phyloP scores from a whole-genome alignment of 2,329 filamentous ascomycete species.

The Metarhizium humberi region DNA sequence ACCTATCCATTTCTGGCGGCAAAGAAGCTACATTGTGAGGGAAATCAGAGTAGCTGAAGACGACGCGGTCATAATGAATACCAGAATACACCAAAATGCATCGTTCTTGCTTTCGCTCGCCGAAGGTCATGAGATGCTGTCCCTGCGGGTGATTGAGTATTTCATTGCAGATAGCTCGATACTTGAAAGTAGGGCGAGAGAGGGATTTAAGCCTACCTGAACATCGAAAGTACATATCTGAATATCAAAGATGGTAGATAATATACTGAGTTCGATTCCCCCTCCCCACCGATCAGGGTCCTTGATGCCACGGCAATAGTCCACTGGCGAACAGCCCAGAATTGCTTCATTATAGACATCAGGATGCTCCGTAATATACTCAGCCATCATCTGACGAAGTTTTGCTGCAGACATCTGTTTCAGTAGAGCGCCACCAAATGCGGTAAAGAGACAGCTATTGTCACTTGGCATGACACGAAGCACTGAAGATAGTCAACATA shows the following conservation, averaged over 20 bases:
- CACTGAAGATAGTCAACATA: slow-evolving; percentile 33
- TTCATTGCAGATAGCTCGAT: neutral
- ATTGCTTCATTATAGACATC: slow-evolving; percentile 67
- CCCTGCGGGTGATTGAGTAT: slow-evolving; percentile 11
- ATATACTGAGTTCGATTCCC: slow-evolving; percentile 77
- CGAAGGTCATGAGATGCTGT: slow-evolving; percentile 50
- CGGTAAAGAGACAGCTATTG: slow-evolving; percentile 89
- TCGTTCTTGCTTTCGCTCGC: slow-evolving; percentile 58
- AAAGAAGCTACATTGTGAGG: slow-evolving; percentile 46
- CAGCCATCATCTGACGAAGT: slow-evolving; percentile 68
- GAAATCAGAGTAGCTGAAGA: slow-evolving; percentile 55
- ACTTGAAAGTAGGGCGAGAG: neutral
- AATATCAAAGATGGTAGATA: slow-evolving; percentile 75
- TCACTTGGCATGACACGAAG: slow-evolving; percentile 95
- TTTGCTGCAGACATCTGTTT: slow-evolving; percentile 38
- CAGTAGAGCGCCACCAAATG: slow-evolving; percentile 73
- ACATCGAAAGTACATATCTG: slow-evolving; percentile 84
- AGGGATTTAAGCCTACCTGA: slow-evolving; percentile 25
- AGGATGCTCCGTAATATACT: slow-evolving; percentile 65
- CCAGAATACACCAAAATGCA: slow-evolving; percentile 84
- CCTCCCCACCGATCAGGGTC: slow-evolving; percentile 81
- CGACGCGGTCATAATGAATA: slow-evolving; percentile 89
- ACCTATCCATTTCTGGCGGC: slow-evolving; percentile 65
- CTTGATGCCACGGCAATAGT: slow-evolving; percentile 77
- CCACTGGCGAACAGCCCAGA: slow-evolving; percentile 60